Percentiles rank a stretch among this genome's conserved stretches.
Evolutionary conservation across 148 eudicot species (phyloP).

Genomic region (Pouteria glomerata): DNA sequence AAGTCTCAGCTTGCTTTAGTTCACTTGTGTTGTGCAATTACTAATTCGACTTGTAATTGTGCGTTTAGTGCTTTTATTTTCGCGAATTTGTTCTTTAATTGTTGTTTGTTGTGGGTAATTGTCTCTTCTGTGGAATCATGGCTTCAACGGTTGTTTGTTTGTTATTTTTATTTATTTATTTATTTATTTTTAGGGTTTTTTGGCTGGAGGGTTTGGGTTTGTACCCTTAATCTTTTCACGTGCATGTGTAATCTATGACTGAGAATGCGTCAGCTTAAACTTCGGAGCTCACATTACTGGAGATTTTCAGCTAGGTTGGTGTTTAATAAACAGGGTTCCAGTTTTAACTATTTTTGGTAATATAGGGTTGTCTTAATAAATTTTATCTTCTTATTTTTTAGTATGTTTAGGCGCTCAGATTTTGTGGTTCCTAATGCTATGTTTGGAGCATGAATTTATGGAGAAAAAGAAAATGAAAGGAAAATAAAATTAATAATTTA

Average conservation of each 20-base stretch:
- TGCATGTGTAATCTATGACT: slow-evolving; percentile 14
- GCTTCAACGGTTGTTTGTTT: slow-evolving; percentile 3
- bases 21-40: slow-evolving; percentile 5
- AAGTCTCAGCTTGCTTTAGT: slow-evolving; percentile 10
- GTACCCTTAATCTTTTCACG: slow-evolving; percentile 14
- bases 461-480: too few relatives aligned
- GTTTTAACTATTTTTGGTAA: background rate
- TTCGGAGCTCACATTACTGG: slow-evolving; percentile 11
- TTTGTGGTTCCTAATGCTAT: too few relatives aligned
- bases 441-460: too few relatives aligned
- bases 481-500: too few relatives aligned
- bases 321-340: background rate
- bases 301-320: background rate
- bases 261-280: background rate
- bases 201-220: slow-evolving; percentile 15
- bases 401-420: too few relatives aligned
- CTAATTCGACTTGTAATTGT: slow-evolving; percentile 8
- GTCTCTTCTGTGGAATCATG: background rate
- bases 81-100: slow-evolving; percentile 15
- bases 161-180: slow-evolving; percentile 10
- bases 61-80: background rate
- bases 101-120: slow-evolving; percentile 1
- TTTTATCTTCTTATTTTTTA: background rate
- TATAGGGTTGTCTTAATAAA: background rate
- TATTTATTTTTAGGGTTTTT: slow-evolving; percentile 23